Conservation (phyloP, 169 alveolate species). For the Eimeria maxima region DNA sequence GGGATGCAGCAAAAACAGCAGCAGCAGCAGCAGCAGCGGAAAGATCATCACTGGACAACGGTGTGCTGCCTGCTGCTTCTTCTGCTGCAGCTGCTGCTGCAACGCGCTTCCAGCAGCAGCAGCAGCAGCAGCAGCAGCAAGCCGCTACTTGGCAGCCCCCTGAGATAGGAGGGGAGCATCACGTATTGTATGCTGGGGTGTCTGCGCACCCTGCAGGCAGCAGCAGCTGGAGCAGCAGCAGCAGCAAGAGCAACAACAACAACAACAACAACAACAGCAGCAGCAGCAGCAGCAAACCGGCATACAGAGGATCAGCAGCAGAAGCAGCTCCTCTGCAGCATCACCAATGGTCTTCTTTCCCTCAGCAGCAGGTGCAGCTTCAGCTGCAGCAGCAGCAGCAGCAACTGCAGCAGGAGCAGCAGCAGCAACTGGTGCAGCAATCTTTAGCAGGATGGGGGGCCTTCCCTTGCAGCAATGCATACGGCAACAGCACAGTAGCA, state of each 20-base stretch:
- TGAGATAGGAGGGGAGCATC: background rate
- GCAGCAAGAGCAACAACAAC: too few relatives aligned
- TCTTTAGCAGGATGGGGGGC: background rate
- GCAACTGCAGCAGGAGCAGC: background rate
- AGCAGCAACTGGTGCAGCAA: background rate
- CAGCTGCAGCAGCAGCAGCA: background rate
- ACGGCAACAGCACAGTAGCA: constrained; percentile 10
- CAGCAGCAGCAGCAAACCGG: constrained; percentile 33
- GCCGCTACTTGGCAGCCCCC: background rate
- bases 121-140: constrained; percentile 47
- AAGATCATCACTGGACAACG: background rate
- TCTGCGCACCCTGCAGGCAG: constrained; percentile 28
- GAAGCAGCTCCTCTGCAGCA: constrained; percentile 26
- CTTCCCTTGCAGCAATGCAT: background rate
- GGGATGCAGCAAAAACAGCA: background rate
- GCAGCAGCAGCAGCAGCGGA: constrained; percentile 17
- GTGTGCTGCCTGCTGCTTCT: background rate
- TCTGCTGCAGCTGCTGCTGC: constrained; percentile 34
- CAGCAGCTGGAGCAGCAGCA: constrained; percentile 1
- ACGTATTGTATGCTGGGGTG: background rate
- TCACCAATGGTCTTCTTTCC: background rate
- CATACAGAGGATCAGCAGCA: background rate
- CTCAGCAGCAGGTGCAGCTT: constrained; percentile 39
- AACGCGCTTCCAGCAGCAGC: constrained; percentile 9
- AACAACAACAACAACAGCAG: background rate